These are phyloP conservation scores for Protostelium mycophagum DNA, from an alignment of 78 protist species.

Conservation along the genomic window DNA sequence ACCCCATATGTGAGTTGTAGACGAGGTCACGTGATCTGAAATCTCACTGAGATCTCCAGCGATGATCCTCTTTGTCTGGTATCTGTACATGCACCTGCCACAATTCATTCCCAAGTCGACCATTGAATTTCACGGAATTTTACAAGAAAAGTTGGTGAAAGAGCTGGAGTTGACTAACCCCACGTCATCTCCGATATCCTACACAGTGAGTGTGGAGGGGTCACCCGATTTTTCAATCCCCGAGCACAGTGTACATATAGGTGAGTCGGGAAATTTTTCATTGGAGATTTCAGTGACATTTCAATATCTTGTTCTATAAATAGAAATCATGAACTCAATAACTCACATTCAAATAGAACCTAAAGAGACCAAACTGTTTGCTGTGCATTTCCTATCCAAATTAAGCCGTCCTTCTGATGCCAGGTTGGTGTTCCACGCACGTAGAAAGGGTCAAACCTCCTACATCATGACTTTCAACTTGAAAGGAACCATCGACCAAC, in stretches of 20 bases:
- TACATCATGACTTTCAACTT: not conserved
- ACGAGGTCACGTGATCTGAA: not conserved
- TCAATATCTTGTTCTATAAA: not conserved
- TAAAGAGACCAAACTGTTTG: not conserved
- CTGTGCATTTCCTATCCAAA: not conserved
- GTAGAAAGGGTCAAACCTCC: not conserved
- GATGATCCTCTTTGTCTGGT: conserved; percentile 16
- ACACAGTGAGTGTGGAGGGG: conserved; percentile 17
- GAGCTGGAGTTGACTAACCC: conserved; percentile 63
- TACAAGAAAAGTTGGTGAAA: conserved; percentile 22
- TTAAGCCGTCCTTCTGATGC: not conserved
- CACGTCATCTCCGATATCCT: conserved; percentile 7
- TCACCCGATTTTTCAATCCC: not conserved
- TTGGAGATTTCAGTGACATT: not conserved
- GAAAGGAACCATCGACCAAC: not conserved
- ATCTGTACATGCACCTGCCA: conserved; percentile 46
- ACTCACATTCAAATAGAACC: too few relatives aligned
- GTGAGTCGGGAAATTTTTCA: not conserved
- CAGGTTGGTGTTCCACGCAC: not conserved
- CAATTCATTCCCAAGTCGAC: conserved; percentile 47
- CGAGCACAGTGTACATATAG: not conserved
- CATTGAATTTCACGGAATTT: conserved; percentile 23
- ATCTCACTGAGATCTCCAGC: not conserved
- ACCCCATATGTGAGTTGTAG: not conserved
- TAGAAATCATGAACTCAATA: too few relatives aligned